Percentiles rank a stretch among this genome's conserved stretches.
phyloP scores from a whole-genome alignment of 2,329 filamentous ascomycete species.

The Hypoxylon sp. region DNA sequence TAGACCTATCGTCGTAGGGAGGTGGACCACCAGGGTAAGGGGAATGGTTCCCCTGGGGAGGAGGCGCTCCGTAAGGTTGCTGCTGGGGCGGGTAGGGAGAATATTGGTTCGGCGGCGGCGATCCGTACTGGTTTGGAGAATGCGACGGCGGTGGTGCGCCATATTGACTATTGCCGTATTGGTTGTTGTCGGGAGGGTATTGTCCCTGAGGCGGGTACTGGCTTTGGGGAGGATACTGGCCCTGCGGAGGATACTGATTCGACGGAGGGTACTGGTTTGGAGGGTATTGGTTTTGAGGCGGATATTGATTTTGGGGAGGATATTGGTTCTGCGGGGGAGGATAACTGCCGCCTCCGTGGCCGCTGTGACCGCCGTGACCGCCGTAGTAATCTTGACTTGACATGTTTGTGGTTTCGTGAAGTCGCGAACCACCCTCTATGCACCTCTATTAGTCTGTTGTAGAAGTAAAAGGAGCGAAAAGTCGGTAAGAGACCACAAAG shows the following conservation, averaged over 20 bases:
- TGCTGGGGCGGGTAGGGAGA: slow-evolving; percentile 48
- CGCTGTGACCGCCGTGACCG: slow-evolving; percentile 38
- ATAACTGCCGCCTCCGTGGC: slow-evolving; percentile 34
- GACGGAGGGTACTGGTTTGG: slow-evolving; percentile 42
- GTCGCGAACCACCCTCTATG: background rate
- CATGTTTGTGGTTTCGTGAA: slow-evolving; percentile 37
- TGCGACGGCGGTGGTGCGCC: slow-evolving; percentile 34
- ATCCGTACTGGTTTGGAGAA: slow-evolving; percentile 30
- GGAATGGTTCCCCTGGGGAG: slow-evolving; percentile 40
- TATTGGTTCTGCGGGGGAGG: slow-evolving; percentile 40
- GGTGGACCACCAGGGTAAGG: slow-evolving; percentile 42
- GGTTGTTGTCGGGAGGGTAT: slow-evolving; percentile 40
- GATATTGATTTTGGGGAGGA: slow-evolving; percentile 39
- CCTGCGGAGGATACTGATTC: slow-evolving; percentile 41
- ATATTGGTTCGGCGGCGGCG: slow-evolving; percentile 45
- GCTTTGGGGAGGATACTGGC: slow-evolving; percentile 42
- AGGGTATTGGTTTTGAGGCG: slow-evolving; percentile 41
- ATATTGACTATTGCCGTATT: slow-evolving; percentile 36
- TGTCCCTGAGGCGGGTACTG: slow-evolving; percentile 42
- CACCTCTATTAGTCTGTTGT: background rate
- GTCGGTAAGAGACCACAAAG: background rate
- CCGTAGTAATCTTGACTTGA: slow-evolving; percentile 50
- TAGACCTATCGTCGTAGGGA: slow-evolving; percentile 28
- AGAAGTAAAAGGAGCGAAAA: background rate
- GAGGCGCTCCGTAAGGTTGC: slow-evolving; percentile 36